These are phyloP conservation scores for Scheffersomyces lignicola DNA, from an alignment of 1,139 yeast genomes.

Conservation along the genomic window DNA sequence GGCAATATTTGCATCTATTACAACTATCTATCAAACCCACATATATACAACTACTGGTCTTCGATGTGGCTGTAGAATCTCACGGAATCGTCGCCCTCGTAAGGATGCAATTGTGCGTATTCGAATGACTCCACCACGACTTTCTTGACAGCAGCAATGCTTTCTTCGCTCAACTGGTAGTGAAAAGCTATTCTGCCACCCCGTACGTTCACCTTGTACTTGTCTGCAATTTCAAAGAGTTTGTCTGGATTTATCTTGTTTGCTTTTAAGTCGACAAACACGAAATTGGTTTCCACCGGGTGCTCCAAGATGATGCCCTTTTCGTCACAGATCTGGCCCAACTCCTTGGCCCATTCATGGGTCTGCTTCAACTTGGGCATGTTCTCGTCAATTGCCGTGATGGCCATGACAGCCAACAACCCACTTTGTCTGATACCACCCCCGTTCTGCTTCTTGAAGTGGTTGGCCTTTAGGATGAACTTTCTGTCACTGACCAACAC, in stretches of 20 bases:
- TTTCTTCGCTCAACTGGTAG: slow-evolving; percentile 36
- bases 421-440: slow-evolving; percentile 53
- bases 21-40: not conserved
- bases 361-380: slow-evolving; percentile 44
- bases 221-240: slow-evolving; percentile 24
- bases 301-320: slow-evolving; percentile 33
- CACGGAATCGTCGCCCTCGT: slow-evolving; percentile 10
- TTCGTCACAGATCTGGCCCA: slow-evolving; percentile 43
- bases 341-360: slow-evolving; percentile 53
- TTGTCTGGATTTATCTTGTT: slow-evolving; percentile 31
- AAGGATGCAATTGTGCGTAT: slow-evolving; percentile 30
- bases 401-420: slow-evolving; percentile 41
- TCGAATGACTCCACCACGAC: slow-evolving; percentile 30
- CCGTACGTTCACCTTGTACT: slow-evolving; percentile 28
- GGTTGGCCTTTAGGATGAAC: slow-evolving; percentile 44
- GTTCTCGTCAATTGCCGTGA: slow-evolving; percentile 41
- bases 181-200: slow-evolving; percentile 40
- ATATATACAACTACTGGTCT: slow-evolving; percentile 6
- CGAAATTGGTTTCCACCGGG: slow-evolving; percentile 45
- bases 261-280: slow-evolving; percentile 37
- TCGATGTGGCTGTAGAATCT: slow-evolving; percentile 11
- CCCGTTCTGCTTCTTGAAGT: slow-evolving; percentile 48
- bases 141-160: slow-evolving; percentile 29
- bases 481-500: slow-evolving; percentile 35
- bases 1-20: not conserved